Base-by-base conservation (phyloP, 2,329 filamentous ascomycete genomes). In the Diaporthe amygdali region DNA sequence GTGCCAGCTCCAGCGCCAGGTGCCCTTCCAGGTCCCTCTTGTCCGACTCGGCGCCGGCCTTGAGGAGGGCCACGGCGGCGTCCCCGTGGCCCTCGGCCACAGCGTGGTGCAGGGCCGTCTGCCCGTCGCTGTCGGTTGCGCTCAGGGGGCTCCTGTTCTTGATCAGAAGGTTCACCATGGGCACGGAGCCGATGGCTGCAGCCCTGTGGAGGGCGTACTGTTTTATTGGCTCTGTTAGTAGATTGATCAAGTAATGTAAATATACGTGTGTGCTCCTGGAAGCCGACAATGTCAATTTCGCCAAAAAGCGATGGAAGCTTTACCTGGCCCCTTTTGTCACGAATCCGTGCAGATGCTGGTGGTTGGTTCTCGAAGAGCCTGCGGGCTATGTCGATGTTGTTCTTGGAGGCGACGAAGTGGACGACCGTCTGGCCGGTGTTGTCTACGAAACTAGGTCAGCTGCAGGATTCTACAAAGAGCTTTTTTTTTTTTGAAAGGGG, bases 321-420 rank as follows among this genome's bases (percentile, higher is more conserved):
- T 49, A 64, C 59, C 59, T 64, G 96, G n/a, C 94, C 94, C 37
- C 95, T 89, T 77, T 90, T 93, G 79, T 99, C 96, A 74, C 94
- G 94, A 2, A 95, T 87, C 32, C 96, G 87, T 1, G 95, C 90
- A 5, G 92, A 94, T 15, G 94, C 96, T 0, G 88, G 83, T 0
- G 87, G 86, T 71, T 93, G 92, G 76, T 91, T 87, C 22, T 88
- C 86, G 47, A 99, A 83, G n/a, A 99, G 88, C 71, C 90, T 90
- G 61, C 91, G 92, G 32, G 94, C 94, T 8, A 93, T 87, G 74
- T 97, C 94, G 54, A 98, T 85, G 79, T 97, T 95, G 77, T 90
- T 90, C 82, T 99, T 99, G 39, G 95, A 97, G 17, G 94, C 92
- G 61, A 95, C 91, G 79, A 98, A 97, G 82, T 98, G 96, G 25